Conservation (phyloP, 2,329 filamentous ascomycete genomes). For the Clonostachys solani region DNA sequence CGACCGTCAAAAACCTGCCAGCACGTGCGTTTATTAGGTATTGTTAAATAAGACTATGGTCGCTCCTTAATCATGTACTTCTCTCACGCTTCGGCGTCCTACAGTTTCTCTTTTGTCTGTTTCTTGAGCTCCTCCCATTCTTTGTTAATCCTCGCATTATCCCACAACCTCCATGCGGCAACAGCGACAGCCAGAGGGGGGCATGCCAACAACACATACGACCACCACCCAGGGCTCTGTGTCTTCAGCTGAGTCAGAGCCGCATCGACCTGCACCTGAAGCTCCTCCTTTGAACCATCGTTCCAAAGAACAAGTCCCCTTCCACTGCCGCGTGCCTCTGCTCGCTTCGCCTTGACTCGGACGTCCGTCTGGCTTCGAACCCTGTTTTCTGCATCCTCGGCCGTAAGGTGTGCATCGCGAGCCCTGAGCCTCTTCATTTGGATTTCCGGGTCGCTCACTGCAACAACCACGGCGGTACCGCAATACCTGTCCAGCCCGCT, state of each 20-base stretch:
- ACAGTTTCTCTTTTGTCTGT: slow-evolving; percentile 32
- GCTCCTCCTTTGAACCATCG: slow-evolving; percentile 67
- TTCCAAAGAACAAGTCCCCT: slow-evolving; percentile 87
- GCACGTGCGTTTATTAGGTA: too few relatives aligned
- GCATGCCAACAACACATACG: slow-evolving; percentile 61
- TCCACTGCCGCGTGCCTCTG: slow-evolving; percentile 56
- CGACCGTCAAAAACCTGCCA: too few relatives aligned
- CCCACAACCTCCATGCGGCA: slow-evolving; percentile 68
- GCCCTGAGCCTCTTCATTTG: slow-evolving; percentile 78
- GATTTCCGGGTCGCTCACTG: slow-evolving; percentile 70
- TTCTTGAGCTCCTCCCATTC: slow-evolving; percentile 53
- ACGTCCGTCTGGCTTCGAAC: slow-evolving; percentile 87
- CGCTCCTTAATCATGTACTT: too few relatives aligned
- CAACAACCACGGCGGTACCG: slow-evolving; percentile 82
- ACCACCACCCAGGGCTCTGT: slow-evolving; percentile 78
- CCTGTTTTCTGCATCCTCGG: slow-evolving; percentile 84
- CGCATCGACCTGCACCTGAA: slow-evolving; percentile 61
- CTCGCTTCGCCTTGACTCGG: slow-evolving; percentile 73
- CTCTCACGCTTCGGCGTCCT: slow-evolving; percentile 4
- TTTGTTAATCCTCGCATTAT: slow-evolving; percentile 66
- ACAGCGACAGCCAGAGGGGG: slow-evolving; percentile 71
- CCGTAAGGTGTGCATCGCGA: slow-evolving; percentile 71
- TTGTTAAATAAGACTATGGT: too few relatives aligned
- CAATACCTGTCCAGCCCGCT: slow-evolving; percentile 80
- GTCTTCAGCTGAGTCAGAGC: slow-evolving; percentile 61